These are phyloP conservation scores for Phytophthora kernoviae DNA, from an alignment of 352 stramenopile genomes.

Conservation along the genomic window DNA sequence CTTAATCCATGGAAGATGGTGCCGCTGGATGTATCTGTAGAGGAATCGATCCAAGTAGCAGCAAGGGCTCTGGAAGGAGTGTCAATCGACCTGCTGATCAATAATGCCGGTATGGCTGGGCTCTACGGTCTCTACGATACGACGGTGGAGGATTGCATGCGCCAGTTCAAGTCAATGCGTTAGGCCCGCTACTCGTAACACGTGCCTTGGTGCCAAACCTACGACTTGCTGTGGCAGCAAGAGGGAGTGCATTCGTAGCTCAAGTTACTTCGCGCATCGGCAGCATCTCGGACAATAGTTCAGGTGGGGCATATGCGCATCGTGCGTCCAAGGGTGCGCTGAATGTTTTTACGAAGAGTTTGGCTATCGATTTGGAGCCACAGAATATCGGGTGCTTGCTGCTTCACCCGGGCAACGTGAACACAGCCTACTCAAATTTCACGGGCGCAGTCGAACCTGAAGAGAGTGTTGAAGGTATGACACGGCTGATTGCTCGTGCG, in stretches of 20 bases:
- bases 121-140: slow-evolving; percentile 31
- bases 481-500: slow-evolving; percentile 33
- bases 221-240: slow-evolving; percentile 24
- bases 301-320: slow-evolving; percentile 54
- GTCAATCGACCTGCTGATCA: slow-evolving; percentile 60
- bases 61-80: slow-evolving; percentile 39
- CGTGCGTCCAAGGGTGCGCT: slow-evolving; percentile 70
- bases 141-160: slow-evolving; percentile 45
- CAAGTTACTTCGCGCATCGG: slow-evolving; percentile 59
- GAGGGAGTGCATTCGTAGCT: slow-evolving; percentile 39
- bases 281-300: slow-evolving; percentile 46
- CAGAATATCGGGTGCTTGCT: slow-evolving; percentile 48
- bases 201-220: slow-evolving; percentile 51
- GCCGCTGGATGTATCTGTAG: slow-evolving; percentile 25
- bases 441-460: slow-evolving; percentile 35
- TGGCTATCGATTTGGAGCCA: slow-evolving; percentile 50
- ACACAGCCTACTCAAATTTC: slow-evolving; percentile 45
- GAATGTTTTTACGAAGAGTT: slow-evolving; percentile 67
- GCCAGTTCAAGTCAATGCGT: slow-evolving; percentile 66
- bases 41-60: slow-evolving; percentile 41
- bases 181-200: slow-evolving; percentile 64
- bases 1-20: slow-evolving; percentile 25
- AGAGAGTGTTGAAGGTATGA: slow-evolving; percentile 46
- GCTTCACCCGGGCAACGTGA: slow-evolving; percentile 59
- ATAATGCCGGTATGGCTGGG: slow-evolving; percentile 56